Evolutionary conservation across 1,284 basidiomycete genomes (phyloP).

Genomic region (Leccinum angustisporum): DNA sequence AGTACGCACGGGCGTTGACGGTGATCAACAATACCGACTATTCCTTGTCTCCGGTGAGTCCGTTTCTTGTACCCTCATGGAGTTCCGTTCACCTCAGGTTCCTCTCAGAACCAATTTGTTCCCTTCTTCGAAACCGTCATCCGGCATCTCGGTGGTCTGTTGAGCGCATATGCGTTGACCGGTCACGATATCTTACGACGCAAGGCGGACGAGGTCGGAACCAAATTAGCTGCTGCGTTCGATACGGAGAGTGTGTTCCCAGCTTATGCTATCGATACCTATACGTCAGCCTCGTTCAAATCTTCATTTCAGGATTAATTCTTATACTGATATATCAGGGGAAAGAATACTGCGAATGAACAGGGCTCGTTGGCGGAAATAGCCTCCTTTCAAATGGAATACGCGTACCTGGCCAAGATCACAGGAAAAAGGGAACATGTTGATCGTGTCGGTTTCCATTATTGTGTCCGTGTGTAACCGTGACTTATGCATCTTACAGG

Average conservation of each 20-base stretch:
- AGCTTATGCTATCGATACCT: slow-evolving; percentile 46
- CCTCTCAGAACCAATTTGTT: slow-evolving; percentile 34
- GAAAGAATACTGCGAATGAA: background rate
- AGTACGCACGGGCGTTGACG: slow-evolving; percentile 72
- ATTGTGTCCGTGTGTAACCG: background rate
- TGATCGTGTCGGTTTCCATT: slow-evolving; percentile 38
- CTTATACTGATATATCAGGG: slow-evolving; percentile 9
- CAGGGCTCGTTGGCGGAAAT: slow-evolving; percentile 52
- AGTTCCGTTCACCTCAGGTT: background rate
- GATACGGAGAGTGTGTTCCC: slow-evolving; percentile 49
- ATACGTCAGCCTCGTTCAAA: slow-evolving; percentile 35
- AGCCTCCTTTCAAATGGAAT: slow-evolving; percentile 56
- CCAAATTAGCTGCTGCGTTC: slow-evolving; percentile 50
- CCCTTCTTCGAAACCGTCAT: slow-evolving; percentile 87
- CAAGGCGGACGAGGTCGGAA: slow-evolving; percentile 54
- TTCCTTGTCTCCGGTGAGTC: slow-evolving; percentile 37
- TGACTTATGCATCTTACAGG: slow-evolving; percentile 8
- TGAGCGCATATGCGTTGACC: slow-evolving; percentile 80
- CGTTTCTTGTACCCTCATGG: background rate
- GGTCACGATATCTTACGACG: slow-evolving; percentile 43
- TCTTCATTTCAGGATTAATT: background rate
- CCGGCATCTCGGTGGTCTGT: slow-evolving; percentile 80
- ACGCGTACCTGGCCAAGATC: slow-evolving; percentile 56
- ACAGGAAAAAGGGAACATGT: slow-evolving; percentile 51
- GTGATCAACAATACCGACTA: slow-evolving; percentile 70